Percentiles rank a stretch among this genome's conserved stretches.
Conservation (phyloP, 306 rosid genomes). For the Urtica urens region DNA sequence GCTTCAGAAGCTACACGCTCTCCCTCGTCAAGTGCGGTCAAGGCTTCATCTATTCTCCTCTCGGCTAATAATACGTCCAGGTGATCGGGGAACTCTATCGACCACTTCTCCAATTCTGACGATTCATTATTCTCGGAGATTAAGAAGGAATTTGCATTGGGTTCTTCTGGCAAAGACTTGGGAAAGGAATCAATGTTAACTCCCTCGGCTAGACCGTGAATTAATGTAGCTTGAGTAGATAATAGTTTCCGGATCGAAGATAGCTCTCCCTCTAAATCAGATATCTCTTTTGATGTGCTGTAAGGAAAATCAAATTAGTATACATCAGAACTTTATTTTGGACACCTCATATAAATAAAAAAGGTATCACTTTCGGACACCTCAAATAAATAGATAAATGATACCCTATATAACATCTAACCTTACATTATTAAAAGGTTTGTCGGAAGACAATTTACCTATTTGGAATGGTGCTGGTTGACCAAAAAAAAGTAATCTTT, state of each 20-base stretch:
- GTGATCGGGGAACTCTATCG: constrained; percentile 84
- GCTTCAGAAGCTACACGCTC: constrained; percentile 69
- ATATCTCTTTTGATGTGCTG: constrained; percentile 97
- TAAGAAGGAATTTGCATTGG: constrained; percentile 26
- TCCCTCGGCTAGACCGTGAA: constrained; percentile 94
- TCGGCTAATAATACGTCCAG: constrained; percentile 92
- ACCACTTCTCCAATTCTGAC: constrained; percentile 79
- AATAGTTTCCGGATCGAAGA: constrained; percentile 91
- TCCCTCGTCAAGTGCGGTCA: constrained; percentile 82
- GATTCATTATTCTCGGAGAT: constrained; percentile 46
- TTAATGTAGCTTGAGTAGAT: constrained; percentile 89
- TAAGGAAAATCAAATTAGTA: too few species aligned
- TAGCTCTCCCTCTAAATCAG: constrained; percentile 93
- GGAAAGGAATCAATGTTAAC: constrained; percentile 54
- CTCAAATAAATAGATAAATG: too few species aligned
- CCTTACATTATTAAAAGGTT: too few species aligned
- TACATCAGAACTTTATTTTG: too few species aligned
- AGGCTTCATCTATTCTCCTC: constrained; percentile 87
- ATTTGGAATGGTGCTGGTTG: too few species aligned
- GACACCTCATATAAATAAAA: too few species aligned
- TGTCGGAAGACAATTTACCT: too few species aligned
- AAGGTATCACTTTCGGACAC: too few species aligned
- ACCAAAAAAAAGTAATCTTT: too few species aligned
- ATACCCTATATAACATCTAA: too few species aligned
- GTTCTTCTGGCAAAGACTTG: constrained; percentile 37